Evolutionary conservation across 202 grass and related monocot genomes (phyloP), one percentile per base, ranked within the genome.

Genomic region (Dendrocalamus latiflorus): DNA sequence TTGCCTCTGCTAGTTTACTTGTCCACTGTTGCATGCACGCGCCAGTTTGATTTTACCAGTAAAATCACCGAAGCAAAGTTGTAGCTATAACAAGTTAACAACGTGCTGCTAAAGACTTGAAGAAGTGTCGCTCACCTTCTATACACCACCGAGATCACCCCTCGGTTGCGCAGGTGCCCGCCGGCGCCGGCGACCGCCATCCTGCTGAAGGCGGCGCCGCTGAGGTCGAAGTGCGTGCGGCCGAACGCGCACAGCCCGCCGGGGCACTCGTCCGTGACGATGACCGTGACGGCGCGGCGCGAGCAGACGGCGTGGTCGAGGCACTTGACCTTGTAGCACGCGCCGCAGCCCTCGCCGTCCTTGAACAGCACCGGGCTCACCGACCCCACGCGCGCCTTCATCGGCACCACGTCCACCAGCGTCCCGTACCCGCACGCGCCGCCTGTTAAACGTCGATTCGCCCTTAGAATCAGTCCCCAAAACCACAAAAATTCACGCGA

Each of bases 361-460:
- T n/a, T n/a, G n/a, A n/a, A n/a, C n/a, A n/a, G n/a, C n/a, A n/a
- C n/a, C n/a, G n/a, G n/a, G n/a, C n/a, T n/a, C n/a, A n/a, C n/a
- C n/a, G n/a, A n/a, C n/a, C n/a, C n/a, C n/a, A n/a, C n/a, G n/a
- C n/a, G n/a, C n/a, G n/a, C n/a, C n/a, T n/a, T n/a, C n/a, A n/a
- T 76, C 65, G 96, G 96, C 82, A 89, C 81, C 77, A 95, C 93
- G 76, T 98, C 96, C 76, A 98, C 96, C 89, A 95, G 87, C 77
- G 96, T 79, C 70, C 96, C 96, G 70, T 98, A 98, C 65, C 96
- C 96, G 65, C 96, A 98, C 26, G 96, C 96, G 1, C 96, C 96
- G 33, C 96, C 93, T 98, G 83, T 36, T 65, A 41, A 17, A 43
- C 3, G 20, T 6, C 6, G 5, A 34, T 39, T 13, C 6, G 42